These are phyloP conservation scores for Magnaporthales sp. DNA, from an alignment of 2,329 filamentous ascomycete genomes.

Conservation along the genomic window DNA sequence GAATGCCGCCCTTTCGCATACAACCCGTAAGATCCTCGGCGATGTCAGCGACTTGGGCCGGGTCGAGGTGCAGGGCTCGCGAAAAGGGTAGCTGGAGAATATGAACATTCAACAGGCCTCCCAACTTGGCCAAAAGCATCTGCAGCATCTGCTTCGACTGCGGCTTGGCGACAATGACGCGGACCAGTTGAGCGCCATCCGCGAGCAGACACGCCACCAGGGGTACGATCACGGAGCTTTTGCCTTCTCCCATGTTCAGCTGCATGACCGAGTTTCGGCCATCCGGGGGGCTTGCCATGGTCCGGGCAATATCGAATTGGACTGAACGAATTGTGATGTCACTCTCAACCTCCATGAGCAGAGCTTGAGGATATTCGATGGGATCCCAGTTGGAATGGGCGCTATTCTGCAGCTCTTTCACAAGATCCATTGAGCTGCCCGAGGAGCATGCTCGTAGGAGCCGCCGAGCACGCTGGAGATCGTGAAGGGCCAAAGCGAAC, in stretches of 20 bases:
- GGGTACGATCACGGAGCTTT: slow-evolving; percentile 60
- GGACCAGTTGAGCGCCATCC: slow-evolving; percentile 38
- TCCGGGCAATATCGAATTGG: slow-evolving; percentile 46
- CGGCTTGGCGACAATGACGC: slow-evolving; percentile 53
- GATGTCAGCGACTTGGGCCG: slow-evolving; percentile 29
- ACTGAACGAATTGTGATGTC: slow-evolving; percentile 50
- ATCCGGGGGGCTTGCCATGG: slow-evolving; percentile 38
- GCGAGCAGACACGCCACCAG: slow-evolving; percentile 48
- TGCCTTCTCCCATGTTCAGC: slow-evolving; percentile 65
- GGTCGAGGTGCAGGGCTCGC: slow-evolving; percentile 27
- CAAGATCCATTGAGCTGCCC: slow-evolving; percentile 21
- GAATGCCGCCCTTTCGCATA: slow-evolving; percentile 38
- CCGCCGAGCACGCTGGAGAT: slow-evolving; percentile 32
- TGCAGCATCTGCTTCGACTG: slow-evolving; percentile 53
- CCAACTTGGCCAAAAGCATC: slow-evolving; percentile 43
- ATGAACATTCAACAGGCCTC: slow-evolving; percentile 43
- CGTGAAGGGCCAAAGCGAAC: slow-evolving; percentile 30
- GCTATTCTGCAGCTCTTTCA: slow-evolving; percentile 33
- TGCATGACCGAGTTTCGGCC: slow-evolving; percentile 48
- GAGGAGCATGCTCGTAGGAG: slow-evolving; percentile 17
- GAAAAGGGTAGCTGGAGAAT: slow-evolving; percentile 53
- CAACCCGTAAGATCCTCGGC: slow-evolving; percentile 33
- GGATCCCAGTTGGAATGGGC: slow-evolving; percentile 51
- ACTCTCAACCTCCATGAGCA: slow-evolving; percentile 58
- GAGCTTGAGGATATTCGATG: slow-evolving; percentile 42